Evolutionary conservation across 202 grass and related monocot genomes (phyloP).

Genomic region (Saccharum hybrid): DNA sequence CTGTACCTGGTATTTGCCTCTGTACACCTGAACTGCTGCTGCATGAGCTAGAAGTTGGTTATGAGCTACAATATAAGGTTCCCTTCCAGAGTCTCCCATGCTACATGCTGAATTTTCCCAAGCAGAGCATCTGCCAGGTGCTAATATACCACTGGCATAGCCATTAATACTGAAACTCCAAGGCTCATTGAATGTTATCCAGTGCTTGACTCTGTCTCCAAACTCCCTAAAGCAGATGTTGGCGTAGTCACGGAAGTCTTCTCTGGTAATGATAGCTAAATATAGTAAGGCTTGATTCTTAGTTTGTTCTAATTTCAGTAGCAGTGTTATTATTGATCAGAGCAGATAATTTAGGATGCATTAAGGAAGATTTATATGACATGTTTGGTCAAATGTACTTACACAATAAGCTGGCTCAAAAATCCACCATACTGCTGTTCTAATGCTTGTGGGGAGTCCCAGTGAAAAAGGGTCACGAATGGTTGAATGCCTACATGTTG

Average conservation of each 20-base stretch:
- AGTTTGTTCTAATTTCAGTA: slow-evolving; percentile 30
- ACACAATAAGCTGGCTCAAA: slow-evolving; percentile 69
- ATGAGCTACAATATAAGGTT: slow-evolving; percentile 79
- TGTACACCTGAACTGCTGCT: slow-evolving; percentile 63
- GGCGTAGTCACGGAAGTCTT: slow-evolving; percentile 69
- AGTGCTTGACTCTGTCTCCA: slow-evolving; percentile 78
- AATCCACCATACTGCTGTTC: slow-evolving; percentile 73
- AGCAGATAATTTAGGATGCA: too few relatives aligned
- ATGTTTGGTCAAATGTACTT: slow-evolving; percentile 50
- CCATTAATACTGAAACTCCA: slow-evolving; percentile 71
- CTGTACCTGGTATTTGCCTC: slow-evolving; percentile 70
- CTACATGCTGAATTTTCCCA: slow-evolving; percentile 46
- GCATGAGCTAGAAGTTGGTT: slow-evolving; percentile 80
- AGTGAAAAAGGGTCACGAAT: slow-evolving; percentile 84
- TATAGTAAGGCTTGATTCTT: slow-evolving; percentile 5
- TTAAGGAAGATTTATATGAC: too few relatives aligned
- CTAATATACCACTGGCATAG: slow-evolving; percentile 55
- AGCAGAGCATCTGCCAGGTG: slow-evolving; percentile 69
- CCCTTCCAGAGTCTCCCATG: slow-evolving; percentile 63
- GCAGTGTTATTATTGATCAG: slow-evolving; percentile 33
- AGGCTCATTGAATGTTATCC: slow-evolving; percentile 87
- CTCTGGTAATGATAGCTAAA: slow-evolving; percentile 51
- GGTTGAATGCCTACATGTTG: slow-evolving; percentile 64
- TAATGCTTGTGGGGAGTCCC: slow-evolving; percentile 79
- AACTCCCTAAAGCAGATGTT: slow-evolving; percentile 79